Percentiles rank a stretch among this genome's conserved stretches.
Conservation (phyloP, 1,284 basidiomycete genomes). For the Exsudoporus floridanus region DNA sequence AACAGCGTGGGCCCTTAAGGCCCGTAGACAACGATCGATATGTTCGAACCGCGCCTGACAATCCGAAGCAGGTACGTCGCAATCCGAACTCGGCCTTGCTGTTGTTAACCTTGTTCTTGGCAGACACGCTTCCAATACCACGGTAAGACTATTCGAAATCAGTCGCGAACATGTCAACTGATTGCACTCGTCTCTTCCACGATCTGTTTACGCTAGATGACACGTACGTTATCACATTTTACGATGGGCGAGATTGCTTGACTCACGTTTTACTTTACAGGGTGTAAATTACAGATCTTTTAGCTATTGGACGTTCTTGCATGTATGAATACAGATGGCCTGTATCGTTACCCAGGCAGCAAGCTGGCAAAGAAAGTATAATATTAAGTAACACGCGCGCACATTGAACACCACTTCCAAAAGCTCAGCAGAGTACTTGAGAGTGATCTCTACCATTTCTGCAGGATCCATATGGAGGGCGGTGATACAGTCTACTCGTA, state of each 20-base stretch:
- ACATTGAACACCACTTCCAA: too few relatives aligned
- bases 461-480: too few relatives aligned
- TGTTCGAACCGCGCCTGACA: slow-evolving; percentile 73
- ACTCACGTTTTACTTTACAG: slow-evolving; percentile 9
- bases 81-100: not conserved
- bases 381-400: not conserved
- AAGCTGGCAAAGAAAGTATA: slow-evolving; percentile 3
- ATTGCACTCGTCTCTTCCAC: slow-evolving; percentile 8
- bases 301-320: slow-evolving; percentile 13
- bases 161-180: slow-evolving; percentile 8
- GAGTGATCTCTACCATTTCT: too few relatives aligned
- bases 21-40: slow-evolving; percentile 80
- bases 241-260: not conserved
- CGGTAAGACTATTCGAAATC: slow-evolving; percentile 42
- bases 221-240: slow-evolving; percentile 36
- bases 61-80: slow-evolving; percentile 76
- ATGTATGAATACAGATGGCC: slow-evolving; percentile 18
- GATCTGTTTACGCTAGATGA: slow-evolving; percentile 36
- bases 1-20: slow-evolving; percentile 36
- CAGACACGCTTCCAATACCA: slow-evolving; percentile 78
- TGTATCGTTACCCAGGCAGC: slow-evolving; percentile 24
- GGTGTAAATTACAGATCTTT: slow-evolving; percentile 19
- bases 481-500: too few relatives aligned
- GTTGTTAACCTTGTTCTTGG: slow-evolving; percentile 15
- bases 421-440: too few relatives aligned